Percentiles rank a stretch among this genome's conserved stretches.
phyloP scores from a whole-genome alignment of 768 basidiomycete genomes.

The Termitomyces sp. region DNA sequence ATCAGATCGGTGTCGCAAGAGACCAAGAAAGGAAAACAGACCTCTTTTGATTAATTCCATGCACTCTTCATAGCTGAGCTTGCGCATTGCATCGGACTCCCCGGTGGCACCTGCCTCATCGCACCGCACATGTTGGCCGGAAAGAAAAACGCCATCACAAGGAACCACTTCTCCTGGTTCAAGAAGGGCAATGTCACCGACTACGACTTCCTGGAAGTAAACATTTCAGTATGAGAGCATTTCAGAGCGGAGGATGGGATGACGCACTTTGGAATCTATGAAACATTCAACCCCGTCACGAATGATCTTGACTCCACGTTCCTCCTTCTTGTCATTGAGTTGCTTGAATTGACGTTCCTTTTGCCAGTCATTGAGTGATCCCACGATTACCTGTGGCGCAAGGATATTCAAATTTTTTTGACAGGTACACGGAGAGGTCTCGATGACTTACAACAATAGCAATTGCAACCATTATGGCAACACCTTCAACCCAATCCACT shows the following conservation, averaged over 20 bases:
- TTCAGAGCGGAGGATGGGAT: too few species aligned
- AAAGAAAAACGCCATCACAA: conserved; percentile 91
- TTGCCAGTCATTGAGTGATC: too few species aligned
- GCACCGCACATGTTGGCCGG: conserved; percentile 90
- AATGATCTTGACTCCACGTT: conserved; percentile 71
- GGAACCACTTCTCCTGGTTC: conserved; percentile 53
- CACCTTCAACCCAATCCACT: conserved; percentile 97
- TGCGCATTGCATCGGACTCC: conserved; percentile 93
- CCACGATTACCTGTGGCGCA: conserved; percentile 51
- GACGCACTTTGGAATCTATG: too few species aligned
- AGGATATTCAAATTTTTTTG: conserved; percentile 4
- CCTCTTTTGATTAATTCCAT: conserved; percentile 37
- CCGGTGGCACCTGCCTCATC: conserved; percentile 97
- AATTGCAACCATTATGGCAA: conserved; percentile 74
- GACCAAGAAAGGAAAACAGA: neutral
- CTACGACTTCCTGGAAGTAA: conserved; percentile 17
- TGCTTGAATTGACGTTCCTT: neutral
- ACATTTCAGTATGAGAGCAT: too few species aligned
- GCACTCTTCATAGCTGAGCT: conserved; percentile 73
- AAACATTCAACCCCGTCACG: too few species aligned
- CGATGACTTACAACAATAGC: conserved; percentile 56
- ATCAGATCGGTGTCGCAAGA: neutral
- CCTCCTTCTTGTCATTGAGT: too few species aligned
- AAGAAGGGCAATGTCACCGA: too few species aligned
- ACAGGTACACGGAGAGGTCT: neutral